phyloP scores from a whole-genome alignment of 2,329 filamentous ascomycete species.

The Nemania serpens region DNA sequence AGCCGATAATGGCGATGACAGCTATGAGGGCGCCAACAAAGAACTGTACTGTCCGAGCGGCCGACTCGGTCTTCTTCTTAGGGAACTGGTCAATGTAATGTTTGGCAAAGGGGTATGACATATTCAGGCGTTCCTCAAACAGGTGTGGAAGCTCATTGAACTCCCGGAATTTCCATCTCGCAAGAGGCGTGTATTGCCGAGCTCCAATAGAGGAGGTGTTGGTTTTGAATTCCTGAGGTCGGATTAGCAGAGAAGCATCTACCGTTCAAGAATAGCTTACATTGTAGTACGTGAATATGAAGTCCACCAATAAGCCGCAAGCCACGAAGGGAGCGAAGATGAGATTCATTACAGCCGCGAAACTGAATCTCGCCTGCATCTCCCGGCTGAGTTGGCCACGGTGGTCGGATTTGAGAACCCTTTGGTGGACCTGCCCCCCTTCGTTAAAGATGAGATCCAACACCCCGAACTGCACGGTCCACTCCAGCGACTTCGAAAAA shows the following conservation, averaged over 20 bases:
- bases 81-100: constrained; percentile 96
- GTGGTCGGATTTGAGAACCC: constrained; percentile 84
- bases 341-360: constrained; percentile 84
- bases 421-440: constrained; percentile 80
- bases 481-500: constrained; percentile 88
- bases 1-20: constrained; percentile 79
- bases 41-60: constrained; percentile 84
- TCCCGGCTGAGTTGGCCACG: constrained; percentile 78
- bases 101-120: constrained; percentile 92
- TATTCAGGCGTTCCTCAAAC: constrained; percentile 85
- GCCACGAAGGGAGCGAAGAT: constrained; percentile 85
- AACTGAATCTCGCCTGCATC: constrained; percentile 76
- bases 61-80: constrained; percentile 87
- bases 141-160: constrained; percentile 96
- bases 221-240: constrained; percentile 84
- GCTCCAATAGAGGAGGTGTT: constrained; percentile 87
- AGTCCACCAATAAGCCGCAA: constrained; percentile 83
- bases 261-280: constrained; percentile 50
- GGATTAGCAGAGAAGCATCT: constrained; percentile 26
- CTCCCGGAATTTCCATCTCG: constrained; percentile 97
- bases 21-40: constrained; percentile 84
- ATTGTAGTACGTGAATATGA: constrained; percentile 95
- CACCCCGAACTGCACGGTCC: constrained; percentile 88
- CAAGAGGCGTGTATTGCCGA: constrained; percentile 87
- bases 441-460: constrained; percentile 94